Evolutionary conservation across 148 eudicot genomes (phyloP), one percentile per base, ranked within the genome.

Genomic region (Rheum nobile): DNA sequence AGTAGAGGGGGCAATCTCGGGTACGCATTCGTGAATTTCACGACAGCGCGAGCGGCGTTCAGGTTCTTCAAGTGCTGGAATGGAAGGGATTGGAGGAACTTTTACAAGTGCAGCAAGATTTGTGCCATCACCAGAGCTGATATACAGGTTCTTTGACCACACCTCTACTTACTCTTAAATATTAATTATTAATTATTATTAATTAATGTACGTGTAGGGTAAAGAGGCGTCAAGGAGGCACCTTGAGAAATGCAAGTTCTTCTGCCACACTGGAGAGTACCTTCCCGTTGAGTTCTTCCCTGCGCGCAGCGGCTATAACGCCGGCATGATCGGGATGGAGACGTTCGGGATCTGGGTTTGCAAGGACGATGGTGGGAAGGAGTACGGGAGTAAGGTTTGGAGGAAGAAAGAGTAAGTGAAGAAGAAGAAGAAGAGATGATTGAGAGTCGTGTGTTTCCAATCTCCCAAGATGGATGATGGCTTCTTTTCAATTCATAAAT

Each of bases 401-500:
- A 63, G 8, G 68, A 29, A 63, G 38, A 29, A 63, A 31, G 38
- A 12, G 17, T 19, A 16, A 48, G 21, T 16, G 21, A 16, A 12
- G 16, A 12, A 9, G 8, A 10, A 35, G 37, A 35, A 1, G 2
- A 1, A 4, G 6, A 8, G 43, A 4, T 41, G 43, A 41, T 41
- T 9, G 2, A 41, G 39, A 41, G 61, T 21, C 29, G 12, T 61
- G 67, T 61, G 67, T 61, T 63, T 63, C 69, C 21, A 11, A 63
- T 63, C 69, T 63, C 69, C 69, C 69, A 31, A 63, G 69, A 61
- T 31, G 37, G 37, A 63, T 63, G 69, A 16, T 63, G 63, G 24
- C n/a, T n/a, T n/a, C n/a, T n/a, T n/a, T n/a, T n/a, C n/a, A n/a
- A n/a, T n/a, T n/a, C n/a, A n/a, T n/a, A n/a, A n/a, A n/a, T n/a